Conservation (phyloP, 108 stramenopile genomes). For the Nitzschia inconspicua region DNA sequence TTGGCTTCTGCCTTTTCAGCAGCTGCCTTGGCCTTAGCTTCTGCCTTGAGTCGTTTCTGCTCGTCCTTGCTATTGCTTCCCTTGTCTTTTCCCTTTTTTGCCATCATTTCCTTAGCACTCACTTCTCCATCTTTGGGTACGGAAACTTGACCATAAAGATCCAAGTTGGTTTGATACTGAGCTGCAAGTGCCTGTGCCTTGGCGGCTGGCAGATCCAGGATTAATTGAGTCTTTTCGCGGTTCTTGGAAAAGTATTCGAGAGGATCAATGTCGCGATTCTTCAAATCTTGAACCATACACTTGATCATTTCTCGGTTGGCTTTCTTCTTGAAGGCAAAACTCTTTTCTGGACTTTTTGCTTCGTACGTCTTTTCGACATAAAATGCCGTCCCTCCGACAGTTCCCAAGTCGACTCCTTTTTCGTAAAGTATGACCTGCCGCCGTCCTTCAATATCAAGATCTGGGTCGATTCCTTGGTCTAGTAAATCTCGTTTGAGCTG, state of each 20-base stretch:
- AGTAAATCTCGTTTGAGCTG: slow-evolving; percentile 54
- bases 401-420: slow-evolving; percentile 61
- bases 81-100: slow-evolving; percentile 13
- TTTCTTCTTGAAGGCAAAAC: slow-evolving; percentile 20
- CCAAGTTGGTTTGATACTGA: slow-evolving; percentile 32
- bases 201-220: slow-evolving; percentile 37
- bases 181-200: slow-evolving; percentile 33
- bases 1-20: slow-evolving; percentile 38
- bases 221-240: slow-evolving; percentile 24
- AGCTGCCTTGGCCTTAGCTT: slow-evolving; percentile 33
- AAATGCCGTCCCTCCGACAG: slow-evolving; percentile 55
- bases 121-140: slow-evolving; percentile 45
- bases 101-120: slow-evolving; percentile 42
- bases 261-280: slow-evolving; percentile 65
- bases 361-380: slow-evolving; percentile 49
- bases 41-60: slow-evolving; percentile 29
- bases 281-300: slow-evolving; percentile 68
- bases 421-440: slow-evolving; percentile 53
- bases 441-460: slow-evolving; percentile 60
- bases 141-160: slow-evolving; percentile 44
- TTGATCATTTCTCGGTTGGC: slow-evolving; percentile 63
- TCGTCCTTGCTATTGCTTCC: slow-evolving; percentile 22
- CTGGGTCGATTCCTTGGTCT: slow-evolving; percentile 68
- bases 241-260: slow-evolving; percentile 57
- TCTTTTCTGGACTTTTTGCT: slow-evolving; percentile 14